Conservation (phyloP, 2,329 filamentous ascomycete genomes). For the Hypoxylon rubiginosum region DNA sequence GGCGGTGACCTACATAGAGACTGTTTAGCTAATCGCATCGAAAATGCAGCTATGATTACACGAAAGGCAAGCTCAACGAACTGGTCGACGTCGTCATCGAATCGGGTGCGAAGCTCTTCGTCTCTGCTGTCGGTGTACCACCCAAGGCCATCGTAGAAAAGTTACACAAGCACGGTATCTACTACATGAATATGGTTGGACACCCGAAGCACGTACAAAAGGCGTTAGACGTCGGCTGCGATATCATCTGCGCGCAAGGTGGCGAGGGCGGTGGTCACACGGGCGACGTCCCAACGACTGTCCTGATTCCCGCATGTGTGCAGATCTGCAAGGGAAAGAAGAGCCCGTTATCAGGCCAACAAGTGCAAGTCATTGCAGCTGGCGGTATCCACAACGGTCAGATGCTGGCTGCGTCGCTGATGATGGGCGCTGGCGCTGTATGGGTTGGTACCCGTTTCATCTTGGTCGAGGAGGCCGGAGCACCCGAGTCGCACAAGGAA, state of each 20-base stretch:
- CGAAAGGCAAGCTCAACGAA: constrained; percentile 96
- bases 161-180: constrained; percentile 86
- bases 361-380: constrained; percentile 92
- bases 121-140: constrained; percentile 95
- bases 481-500: constrained; percentile 93
- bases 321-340: constrained; percentile 84
- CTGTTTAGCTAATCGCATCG: constrained; percentile 30
- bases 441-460: constrained; percentile 99
- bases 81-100: constrained; percentile 94
- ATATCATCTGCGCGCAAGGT: constrained; percentile 98
- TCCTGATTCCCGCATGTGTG: constrained; percentile 94
- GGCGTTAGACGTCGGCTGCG: constrained; percentile 89
- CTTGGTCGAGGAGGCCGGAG: constrained; percentile 92
- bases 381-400: constrained; percentile 95
- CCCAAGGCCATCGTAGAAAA: constrained; percentile 89
- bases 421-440: constrained; percentile 91
- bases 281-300: constrained; percentile 89
- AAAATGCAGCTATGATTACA: constrained; percentile 91
- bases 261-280: constrained; percentile 98
- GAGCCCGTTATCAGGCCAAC: constrained; percentile 86
- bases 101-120: constrained; percentile 90
- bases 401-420: constrained; percentile 88
- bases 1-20: constrained; percentile 1
- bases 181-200: constrained; percentile 99
- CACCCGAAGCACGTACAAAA: constrained; percentile 99